Base-by-base conservation (phyloP, 805 yeast genomes). In the Suhomyces prunicola region DNA sequence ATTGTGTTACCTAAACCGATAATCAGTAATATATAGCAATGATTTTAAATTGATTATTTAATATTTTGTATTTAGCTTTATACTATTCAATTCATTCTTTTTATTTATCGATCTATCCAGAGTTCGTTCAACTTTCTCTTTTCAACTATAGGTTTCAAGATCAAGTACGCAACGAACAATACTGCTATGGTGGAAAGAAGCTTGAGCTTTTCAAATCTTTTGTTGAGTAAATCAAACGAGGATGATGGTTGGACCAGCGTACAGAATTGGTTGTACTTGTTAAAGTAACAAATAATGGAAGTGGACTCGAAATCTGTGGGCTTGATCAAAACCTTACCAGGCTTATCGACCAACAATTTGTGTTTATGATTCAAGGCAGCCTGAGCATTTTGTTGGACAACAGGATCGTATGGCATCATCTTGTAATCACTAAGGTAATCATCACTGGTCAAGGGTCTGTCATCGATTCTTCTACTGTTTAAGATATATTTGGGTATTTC, bases 221-320 rank as follows among this genome's bases (percentile, higher is more conserved):
- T 71, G 24, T 85, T 81, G 66, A 93, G 76, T 48, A 82, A 75
- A 70, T 93, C 99, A 69, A 89, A 92, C 40, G 90, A 88, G 44
- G 82, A 81, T 0, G 97, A 89, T 0, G 98, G 97, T 48, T 87
- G 80, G 15, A 88, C 77, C 52, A 83, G 76, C 0, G 96, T 86
- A 63, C 92, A 88, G 71, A 88, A 92, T 6, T 87, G 66, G 64
- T 90, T 96, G 46, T 77, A 68, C 27, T 62, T 55, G 17, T 87
- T 89, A 45, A 83, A 70, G 36, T 80, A 75, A 55, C 94, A 85
- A 0, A 88, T 80, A 17, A 89, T 76, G 2, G 87, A 77, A 0
- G 97, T 91, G 1, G 96, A 88, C 69, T 93, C 98, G 49, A 91
- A 73, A 40, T 81, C 78, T 0, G 97, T 88, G 2, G 72, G 71